These are phyloP conservation scores for Entrophospora sp. DNA, from an alignment of 192 early-diverging fungal species.

Conservation along the genomic window DNA sequence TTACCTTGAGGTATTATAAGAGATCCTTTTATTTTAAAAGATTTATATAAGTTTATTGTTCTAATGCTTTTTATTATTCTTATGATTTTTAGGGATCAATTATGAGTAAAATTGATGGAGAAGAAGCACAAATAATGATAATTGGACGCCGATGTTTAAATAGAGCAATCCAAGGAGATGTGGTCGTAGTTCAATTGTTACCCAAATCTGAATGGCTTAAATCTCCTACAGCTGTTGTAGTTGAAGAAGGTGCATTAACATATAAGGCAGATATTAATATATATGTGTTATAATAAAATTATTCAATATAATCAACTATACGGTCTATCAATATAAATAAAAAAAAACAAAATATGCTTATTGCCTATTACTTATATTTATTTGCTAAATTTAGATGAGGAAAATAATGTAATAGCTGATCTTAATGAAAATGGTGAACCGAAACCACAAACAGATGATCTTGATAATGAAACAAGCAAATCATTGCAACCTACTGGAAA, in stretches of 20 bases:
- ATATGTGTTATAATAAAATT: too few relatives aligned
- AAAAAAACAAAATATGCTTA: too few relatives aligned
- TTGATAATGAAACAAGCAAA: slow-evolving; percentile 45
- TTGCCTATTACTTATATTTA: too few relatives aligned
- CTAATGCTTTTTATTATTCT: not conserved
- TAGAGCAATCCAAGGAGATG: slow-evolving; percentile 86
- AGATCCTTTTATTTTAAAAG: not conserved
- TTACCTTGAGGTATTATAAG: slow-evolving; percentile 58
- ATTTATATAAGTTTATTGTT: too few relatives aligned
- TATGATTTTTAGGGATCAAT: slow-evolving; percentile 52
- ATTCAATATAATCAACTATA: too few relatives aligned
- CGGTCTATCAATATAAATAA: too few relatives aligned
- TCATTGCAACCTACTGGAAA: slow-evolving; percentile 66
- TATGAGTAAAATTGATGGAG: slow-evolving; percentile 63
- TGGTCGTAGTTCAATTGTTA: slow-evolving; percentile 78
- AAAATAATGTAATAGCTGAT: slow-evolving; percentile 31
- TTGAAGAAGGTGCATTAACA: slow-evolving; percentile 74
- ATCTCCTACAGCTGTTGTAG: slow-evolving; percentile 56
- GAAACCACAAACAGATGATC: slow-evolving; percentile 60
- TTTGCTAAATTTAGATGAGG: slow-evolving; percentile 24
- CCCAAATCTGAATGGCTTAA: slow-evolving; percentile 81
- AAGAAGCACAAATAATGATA: slow-evolving; percentile 66
- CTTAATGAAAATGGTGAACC: slow-evolving; percentile 47
- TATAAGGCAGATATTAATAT: too few relatives aligned
- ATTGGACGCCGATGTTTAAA: slow-evolving; percentile 79